A percentile compares a stretch with the other conserved stretches of the same genome.
Conservation (phyloP, 139 green algal species). For the Pseudopediastrum boryanum region DNA sequence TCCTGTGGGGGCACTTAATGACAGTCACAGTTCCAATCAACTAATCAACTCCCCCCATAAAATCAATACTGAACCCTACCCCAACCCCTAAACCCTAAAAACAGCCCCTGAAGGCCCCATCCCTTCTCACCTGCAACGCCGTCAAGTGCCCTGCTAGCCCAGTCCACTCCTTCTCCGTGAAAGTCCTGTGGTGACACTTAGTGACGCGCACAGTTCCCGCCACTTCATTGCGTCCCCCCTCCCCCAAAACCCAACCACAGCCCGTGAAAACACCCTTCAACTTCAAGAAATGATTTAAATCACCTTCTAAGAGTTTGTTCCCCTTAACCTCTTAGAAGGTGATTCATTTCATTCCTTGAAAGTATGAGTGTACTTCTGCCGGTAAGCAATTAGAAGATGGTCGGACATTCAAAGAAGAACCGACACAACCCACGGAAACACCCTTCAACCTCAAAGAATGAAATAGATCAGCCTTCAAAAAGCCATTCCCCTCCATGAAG, state of each 20-base stretch:
- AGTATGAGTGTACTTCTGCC: not conserved
- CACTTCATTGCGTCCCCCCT: too few species aligned
- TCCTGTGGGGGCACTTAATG: conserved; percentile 49
- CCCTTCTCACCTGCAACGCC: conserved; percentile 3
- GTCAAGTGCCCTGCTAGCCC: conserved; percentile 38
- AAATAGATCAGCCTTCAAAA: not conserved
- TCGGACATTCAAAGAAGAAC: not conserved
- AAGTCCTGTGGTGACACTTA: conserved; percentile 52
- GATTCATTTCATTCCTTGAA: not conserved
- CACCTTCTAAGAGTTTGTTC: not conserved
- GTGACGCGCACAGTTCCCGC: conserved; percentile 36
- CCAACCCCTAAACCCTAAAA: too few species aligned
- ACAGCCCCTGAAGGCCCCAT: too few species aligned
- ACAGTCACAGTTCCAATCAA: conserved; percentile 40
- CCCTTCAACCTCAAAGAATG: too few species aligned
- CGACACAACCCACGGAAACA: not conserved
- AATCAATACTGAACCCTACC: too few species aligned
- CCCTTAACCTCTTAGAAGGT: too few species aligned
- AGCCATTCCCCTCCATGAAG: conserved; percentile 5
- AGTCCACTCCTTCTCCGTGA: conserved; percentile 48
- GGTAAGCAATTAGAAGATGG: not conserved
- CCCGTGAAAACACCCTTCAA: not conserved
- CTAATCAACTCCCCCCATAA: too few species aligned
- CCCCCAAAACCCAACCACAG: too few species aligned
- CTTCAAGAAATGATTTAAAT: too few species aligned